Evolutionary conservation across 177 flowering plant species (phyloP).

Genomic region (Vitis hybrid): DNA sequence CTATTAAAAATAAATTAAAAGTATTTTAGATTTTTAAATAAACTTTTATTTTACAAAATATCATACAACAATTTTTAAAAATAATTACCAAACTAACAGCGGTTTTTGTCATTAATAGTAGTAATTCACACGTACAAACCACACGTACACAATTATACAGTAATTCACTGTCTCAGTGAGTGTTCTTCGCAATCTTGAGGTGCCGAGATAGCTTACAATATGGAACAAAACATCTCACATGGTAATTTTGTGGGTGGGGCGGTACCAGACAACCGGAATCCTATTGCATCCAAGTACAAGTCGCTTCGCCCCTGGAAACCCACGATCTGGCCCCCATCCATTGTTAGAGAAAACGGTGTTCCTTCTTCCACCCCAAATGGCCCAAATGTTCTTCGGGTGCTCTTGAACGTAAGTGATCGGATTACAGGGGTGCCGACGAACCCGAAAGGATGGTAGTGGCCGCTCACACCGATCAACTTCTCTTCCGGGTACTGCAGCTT

Average conservation of each 20-base stretch:
- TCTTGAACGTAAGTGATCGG: constrained; percentile 57
- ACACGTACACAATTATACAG: too few relatives aligned
- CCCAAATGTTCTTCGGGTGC: constrained; percentile 54
- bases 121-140: too few relatives aligned
- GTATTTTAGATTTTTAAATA: too few relatives aligned
- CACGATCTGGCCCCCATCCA: constrained; percentile 53
- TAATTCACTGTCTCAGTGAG: too few relatives aligned
- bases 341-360: constrained; percentile 53
- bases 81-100: too few relatives aligned
- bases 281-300: constrained; percentile 60
- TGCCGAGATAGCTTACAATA: neutral
- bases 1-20: too few relatives aligned
- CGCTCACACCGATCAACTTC: constrained; percentile 45
- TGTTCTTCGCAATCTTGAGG: too few relatives aligned
- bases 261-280: constrained; percentile 37
- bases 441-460: constrained; percentile 49
- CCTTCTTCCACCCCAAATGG: constrained; percentile 73
- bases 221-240: neutral
- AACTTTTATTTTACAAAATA: too few relatives aligned
- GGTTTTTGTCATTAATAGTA: too few relatives aligned
- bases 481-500: constrained; percentile 64
- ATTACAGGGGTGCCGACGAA: constrained; percentile 50
- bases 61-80: too few relatives aligned
- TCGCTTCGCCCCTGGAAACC: constrained; percentile 66
- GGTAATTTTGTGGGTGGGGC: constrained; percentile 17